Evolutionary conservation across 768 basidiomycete species (phyloP).

Genomic region (Austroboletus eburneus): DNA sequence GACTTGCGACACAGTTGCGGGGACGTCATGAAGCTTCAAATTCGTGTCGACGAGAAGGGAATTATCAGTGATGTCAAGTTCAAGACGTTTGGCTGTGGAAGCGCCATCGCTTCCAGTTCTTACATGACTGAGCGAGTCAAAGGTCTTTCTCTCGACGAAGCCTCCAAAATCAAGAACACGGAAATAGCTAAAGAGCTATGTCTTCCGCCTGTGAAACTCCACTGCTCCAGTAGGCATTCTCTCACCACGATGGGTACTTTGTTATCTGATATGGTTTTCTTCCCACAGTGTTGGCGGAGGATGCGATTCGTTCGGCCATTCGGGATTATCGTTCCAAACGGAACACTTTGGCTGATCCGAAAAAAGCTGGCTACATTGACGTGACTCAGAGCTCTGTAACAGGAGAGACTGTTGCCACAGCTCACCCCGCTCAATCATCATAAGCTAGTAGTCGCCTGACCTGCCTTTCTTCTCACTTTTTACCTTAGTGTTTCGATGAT

Average conservation of each 20-base stretch:
- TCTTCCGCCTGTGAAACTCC: conserved; percentile 93
- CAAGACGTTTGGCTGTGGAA: conserved; percentile 99
- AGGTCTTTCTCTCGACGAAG: conserved; percentile 90
- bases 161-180: conserved; percentile 96
- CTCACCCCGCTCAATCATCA: conserved; percentile 39
- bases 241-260: conserved; percentile 4
- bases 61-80: conserved; percentile 99
- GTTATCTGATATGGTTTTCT: conserved; percentile 22
- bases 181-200: conserved; percentile 98
- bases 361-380: conserved; percentile 65
- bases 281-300: conserved; percentile 85
- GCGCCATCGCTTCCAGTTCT: conserved; percentile 94
- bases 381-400: conserved; percentile 55
- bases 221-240: conserved; percentile 79
- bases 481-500: conserved; percentile 15
- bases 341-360: conserved; percentile 43
- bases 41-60: conserved; percentile 91
- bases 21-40: conserved; percentile 99
- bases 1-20: conserved; percentile 61
- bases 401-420: conserved; percentile 51
- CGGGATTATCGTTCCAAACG: conserved; percentile 93
- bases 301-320: conserved; percentile 98
- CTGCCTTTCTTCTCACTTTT: conserved; percentile 11
- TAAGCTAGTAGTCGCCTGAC: conserved; percentile 6
- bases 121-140: conserved; percentile 99